Conservation (phyloP, 306 rosid species). For the Vigna reflexopilosa region DNA sequence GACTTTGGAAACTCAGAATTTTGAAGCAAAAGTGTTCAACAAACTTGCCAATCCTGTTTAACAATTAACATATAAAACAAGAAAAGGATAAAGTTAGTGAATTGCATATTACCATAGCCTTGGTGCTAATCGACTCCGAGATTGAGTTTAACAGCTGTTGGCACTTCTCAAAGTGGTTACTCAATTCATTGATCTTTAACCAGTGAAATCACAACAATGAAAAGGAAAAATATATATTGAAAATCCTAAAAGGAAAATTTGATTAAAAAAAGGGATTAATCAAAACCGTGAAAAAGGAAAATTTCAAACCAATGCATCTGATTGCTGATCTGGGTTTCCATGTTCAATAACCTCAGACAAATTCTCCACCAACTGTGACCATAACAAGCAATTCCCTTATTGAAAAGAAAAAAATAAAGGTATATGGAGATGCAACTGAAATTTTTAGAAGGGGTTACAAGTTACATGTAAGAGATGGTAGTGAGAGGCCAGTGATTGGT, state of each 20-base stretch:
- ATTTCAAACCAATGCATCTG: slow-evolving; percentile 75
- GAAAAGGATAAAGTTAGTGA: slow-evolving; percentile 5
- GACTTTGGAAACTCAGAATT: not conserved
- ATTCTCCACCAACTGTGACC: slow-evolving; percentile 80
- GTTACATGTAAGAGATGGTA: slow-evolving; percentile 74
- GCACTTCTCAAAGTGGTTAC: slow-evolving; percentile 87
- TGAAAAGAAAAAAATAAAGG: not conserved
- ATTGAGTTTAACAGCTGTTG: slow-evolving; percentile 88
- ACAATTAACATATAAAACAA: slow-evolving; percentile 3
- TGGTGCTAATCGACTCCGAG: slow-evolving; percentile 74
- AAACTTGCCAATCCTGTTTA: not conserved
- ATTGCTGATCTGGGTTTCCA: slow-evolving; percentile 83
- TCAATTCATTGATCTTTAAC: slow-evolving; percentile 74
- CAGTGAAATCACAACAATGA: slow-evolving; percentile 23
- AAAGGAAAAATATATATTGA: not conserved
- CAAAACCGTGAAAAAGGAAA: slow-evolving; percentile 7
- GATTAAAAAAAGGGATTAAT: not conserved
- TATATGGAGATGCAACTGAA: not conserved
- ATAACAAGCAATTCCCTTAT: slow-evolving; percentile 24
- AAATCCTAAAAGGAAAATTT: slow-evolving; percentile 7
- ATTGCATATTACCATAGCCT: slow-evolving; percentile 74
- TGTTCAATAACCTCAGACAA: slow-evolving; percentile 76
- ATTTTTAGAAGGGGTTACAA: slow-evolving; percentile 47
- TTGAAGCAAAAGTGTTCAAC: slow-evolving; percentile 20
- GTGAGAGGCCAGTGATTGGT: slow-evolving; percentile 91